Base-by-base conservation (phyloP, 1,284 basidiomycete species). In the Ceratobasidium papillatum region DNA sequence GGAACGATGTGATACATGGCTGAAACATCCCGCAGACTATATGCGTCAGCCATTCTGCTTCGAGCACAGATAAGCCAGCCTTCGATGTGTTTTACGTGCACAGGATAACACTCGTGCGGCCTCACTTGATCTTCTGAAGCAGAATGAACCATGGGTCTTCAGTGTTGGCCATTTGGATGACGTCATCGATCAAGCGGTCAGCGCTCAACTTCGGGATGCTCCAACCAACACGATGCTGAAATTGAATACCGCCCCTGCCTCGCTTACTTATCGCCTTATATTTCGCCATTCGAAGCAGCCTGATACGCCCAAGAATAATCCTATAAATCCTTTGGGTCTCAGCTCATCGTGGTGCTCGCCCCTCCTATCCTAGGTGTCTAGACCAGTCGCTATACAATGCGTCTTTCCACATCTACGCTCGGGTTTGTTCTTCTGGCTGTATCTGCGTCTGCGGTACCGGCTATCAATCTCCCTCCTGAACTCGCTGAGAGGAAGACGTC, bases 221-320 rank as follows among this genome's bases (percentile, higher is more conserved):
- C 54, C 54, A 56, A 56, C 54, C 54, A 19, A 34, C 54, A 8
- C 54, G 8, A 2, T 27, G 25, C 27, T 27, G 51, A 54, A 25
- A 30, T 54, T 25, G 51, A 27, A 30, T 3, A 19, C 25, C 51
- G 45, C 32, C 8, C 59, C n/a, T 43, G 36, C 4, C 59, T 61
- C 59, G 59, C 59, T 61, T 61, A 25, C 27, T 41, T 61, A 61
- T 41, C 59, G 41, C 59, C 25, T n/a, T 11, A n/a, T 36, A 59
- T 36, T 36, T 27, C 36, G 36, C 59, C 34, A 11, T 61, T 43
- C 7, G 59, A 43, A 61, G 36, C 59, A 22, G 27, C 17, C 22
- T n/a, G 19, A 36, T 12, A 3, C 9, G 38, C 49, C 19, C 7
- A 8, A 5, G 5, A n/a, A 25, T 25, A 5, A 17, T 54, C 8